Evolutionary conservation across 805 yeast species (phyloP).

Genomic region (Kazachstania taianensis): DNA sequence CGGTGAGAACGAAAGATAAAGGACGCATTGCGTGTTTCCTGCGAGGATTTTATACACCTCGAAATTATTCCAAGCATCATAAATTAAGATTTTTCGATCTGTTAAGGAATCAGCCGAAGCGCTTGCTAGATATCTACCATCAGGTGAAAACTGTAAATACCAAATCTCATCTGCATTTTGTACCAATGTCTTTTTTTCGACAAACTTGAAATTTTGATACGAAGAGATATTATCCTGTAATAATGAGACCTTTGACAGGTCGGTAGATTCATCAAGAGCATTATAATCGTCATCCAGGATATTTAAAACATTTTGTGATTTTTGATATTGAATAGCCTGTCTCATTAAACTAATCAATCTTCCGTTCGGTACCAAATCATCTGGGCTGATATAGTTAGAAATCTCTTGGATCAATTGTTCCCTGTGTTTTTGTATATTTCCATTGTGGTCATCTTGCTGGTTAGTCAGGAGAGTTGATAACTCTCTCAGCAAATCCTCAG

Average conservation of each 20-base stretch:
- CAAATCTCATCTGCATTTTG: constrained; percentile 71
- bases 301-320: constrained; percentile 28
- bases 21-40: constrained; percentile 45
- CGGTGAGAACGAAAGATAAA: constrained; percentile 67
- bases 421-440: constrained; percentile 28
- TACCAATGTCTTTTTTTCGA: constrained; percentile 17
- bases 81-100: constrained; percentile 49
- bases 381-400: constrained; percentile 39
- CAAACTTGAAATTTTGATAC: constrained; percentile 7
- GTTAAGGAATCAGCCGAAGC: constrained; percentile 45
- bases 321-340: constrained; percentile 43
- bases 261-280: constrained; percentile 15
- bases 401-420: constrained; percentile 33
- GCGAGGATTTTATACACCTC: constrained; percentile 30
- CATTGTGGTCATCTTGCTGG: constrained; percentile 5
- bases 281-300: constrained; percentile 20
- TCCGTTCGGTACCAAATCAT: constrained; percentile 42
- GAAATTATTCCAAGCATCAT: constrained; percentile 47
- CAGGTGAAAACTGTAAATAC: constrained; percentile 69
- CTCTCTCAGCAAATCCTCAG: constrained; percentile 23
- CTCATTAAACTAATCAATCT: constrained; percentile 40
- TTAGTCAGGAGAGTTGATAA: constrained; percentile 27
- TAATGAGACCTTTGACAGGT: constrained; percentile 6
- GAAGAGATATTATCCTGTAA: constrained; percentile 11
- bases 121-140: constrained; percentile 67